Evolutionary conservation across 768 basidiomycete genomes (phyloP).

Genomic region (Gelatoporia subvermispora): DNA sequence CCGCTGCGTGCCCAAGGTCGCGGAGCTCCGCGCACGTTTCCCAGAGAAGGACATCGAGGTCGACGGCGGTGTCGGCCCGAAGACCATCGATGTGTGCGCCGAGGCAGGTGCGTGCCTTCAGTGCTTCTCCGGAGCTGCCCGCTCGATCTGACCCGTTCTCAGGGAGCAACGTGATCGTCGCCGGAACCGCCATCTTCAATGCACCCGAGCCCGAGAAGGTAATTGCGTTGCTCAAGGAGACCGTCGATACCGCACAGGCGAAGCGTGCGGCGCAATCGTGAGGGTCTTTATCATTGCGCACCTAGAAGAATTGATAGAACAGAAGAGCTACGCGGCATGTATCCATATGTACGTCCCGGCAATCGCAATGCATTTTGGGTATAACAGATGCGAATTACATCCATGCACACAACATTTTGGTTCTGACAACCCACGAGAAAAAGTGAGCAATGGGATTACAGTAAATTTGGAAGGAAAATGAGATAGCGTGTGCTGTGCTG

Average conservation of each 20-base stretch:
- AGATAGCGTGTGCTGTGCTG: no score
- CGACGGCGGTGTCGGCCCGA: constrained; percentile 94
- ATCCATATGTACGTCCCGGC: constrained; percentile 2
- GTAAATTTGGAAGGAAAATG: no score
- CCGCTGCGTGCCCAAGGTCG: constrained; percentile 87
- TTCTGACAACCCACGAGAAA: no score
- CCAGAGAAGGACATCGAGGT: constrained; percentile 96
- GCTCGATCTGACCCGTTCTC: constrained; percentile 1
- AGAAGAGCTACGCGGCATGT: constrained; percentile 12
- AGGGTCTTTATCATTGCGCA: no score
- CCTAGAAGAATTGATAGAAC: not conserved
- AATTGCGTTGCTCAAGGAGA: constrained; percentile 65
- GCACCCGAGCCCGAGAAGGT: constrained; percentile 75
- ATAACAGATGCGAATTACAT: not conserved
- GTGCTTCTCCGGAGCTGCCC: not conserved
- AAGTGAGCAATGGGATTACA: no score
- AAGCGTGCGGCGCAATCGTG: constrained; percentile 26
- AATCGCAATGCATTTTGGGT: not conserved
- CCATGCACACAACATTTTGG: no score
- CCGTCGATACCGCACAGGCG: constrained; percentile 65
- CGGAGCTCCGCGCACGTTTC: constrained; percentile 85
- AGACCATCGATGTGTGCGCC: constrained; percentile 84
- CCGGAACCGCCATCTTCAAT: constrained; percentile 92
- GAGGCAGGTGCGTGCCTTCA: constrained; percentile 61
- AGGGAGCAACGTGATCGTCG: constrained; percentile 98